Evolutionary conservation across 176 grass and related monocot species (phyloP), one percentile per base, ranked within the genome.

Genomic region (Otatea glauca): DNA sequence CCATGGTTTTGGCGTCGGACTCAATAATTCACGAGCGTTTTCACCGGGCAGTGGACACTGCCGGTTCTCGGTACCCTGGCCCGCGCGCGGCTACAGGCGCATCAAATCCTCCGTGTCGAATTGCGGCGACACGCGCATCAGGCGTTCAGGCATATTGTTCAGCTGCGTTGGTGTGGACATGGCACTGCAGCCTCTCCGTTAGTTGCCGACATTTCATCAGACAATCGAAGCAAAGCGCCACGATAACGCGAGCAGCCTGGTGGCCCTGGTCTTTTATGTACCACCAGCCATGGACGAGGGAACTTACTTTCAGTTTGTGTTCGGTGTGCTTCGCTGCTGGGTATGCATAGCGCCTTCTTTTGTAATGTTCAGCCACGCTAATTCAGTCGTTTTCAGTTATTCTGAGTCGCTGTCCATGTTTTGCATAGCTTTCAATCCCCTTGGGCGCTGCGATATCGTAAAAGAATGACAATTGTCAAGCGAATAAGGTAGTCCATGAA

Each of bases 381-480:
- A 20, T 65, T 14, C 41, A 65, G 38, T 65, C 27, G 51, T 75
- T 23, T 56, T 20, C 65, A 24, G 53, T 77, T 92, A 87, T 20
- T 89, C 84, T 4, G 88, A 92, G 56, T 82, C 81, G 14, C 76
- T 90, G 21, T 90, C 84, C 84, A 88, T 74, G 48, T 68, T 93
- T 16, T 76, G 76, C 88, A 93, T 90, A 42, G 84, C 84, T 70
- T 83, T 92, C 71, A 88, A 85, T 71, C 91, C 88, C 80, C 81
- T 87, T 55, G 84, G 72, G 16, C 69, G 72, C 88, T 90, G 88
- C n/a, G 62, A 77, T 17, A 86, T 21, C 50, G 63, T 10, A 20
- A 17, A 25, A 79, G 27, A 54, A 21, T 61, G 74, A 10, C 53
- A 56, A 27, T 47, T 49, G 79, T 69, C 16, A 42, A 20, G 6